These are phyloP conservation scores for Aspergillus biplanus DNA, from an alignment of 495 filamentous ascomycete species.

Conservation along the genomic window DNA sequence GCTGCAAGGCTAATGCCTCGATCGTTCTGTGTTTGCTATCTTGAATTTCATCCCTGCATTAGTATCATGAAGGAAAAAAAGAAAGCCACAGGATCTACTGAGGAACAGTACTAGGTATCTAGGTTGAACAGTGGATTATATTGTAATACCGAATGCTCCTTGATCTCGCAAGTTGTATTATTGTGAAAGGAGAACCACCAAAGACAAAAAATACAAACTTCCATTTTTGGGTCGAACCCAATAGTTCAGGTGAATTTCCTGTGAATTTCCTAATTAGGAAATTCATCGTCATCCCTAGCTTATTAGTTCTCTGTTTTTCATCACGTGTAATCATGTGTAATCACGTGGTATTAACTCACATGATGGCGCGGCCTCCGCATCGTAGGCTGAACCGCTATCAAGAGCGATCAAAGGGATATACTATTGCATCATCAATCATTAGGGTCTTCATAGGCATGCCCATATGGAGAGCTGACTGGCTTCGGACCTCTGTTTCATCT, in stretches of 20 bases:
- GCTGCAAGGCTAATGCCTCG: conserved; percentile 15
- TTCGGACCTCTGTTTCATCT: neutral
- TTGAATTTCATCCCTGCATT: neutral
- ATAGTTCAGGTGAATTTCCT: neutral
- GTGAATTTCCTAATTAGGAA: neutral
- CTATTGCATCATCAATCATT: neutral
- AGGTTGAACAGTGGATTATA: no score
- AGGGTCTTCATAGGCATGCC: neutral
- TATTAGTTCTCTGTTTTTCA: neutral
- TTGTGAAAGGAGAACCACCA: neutral
- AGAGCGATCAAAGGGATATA: neutral
- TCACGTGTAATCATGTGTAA: conserved; percentile 13
- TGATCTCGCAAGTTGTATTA: no score
- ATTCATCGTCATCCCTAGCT: neutral
- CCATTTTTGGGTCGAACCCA: neutral
- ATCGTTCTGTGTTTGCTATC: conserved; percentile 2
- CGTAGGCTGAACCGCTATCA: neutral
- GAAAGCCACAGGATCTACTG: neutral
- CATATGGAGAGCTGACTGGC: neutral
- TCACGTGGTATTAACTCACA: neutral
- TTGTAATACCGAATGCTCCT: no score
- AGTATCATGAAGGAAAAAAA: neutral
- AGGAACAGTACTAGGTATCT: no score
- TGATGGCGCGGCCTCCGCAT: neutral
- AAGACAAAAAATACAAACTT: neutral